A percentile compares a stretch with the other conserved stretches of the same genome.
Evolutionary conservation across 805 yeast genomes (phyloP).

Genomic region (Barnettozyma vustinii): DNA sequence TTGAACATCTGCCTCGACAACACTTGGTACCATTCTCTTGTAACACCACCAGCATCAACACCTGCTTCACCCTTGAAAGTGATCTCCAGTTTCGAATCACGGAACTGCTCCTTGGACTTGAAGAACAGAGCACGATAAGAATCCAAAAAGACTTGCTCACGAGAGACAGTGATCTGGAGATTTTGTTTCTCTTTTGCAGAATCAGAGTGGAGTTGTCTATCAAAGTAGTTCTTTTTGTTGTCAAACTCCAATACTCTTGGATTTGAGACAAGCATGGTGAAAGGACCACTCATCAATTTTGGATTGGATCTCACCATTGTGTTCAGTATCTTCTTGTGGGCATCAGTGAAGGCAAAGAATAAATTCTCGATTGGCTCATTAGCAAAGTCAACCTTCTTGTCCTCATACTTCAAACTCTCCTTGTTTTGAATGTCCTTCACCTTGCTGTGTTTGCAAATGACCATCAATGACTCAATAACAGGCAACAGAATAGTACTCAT

Average conservation of each 20-base stretch:
- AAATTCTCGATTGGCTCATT: slow-evolving; percentile 71
- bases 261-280: slow-evolving; percentile 80
- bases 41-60: slow-evolving; percentile 96
- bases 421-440: slow-evolving; percentile 51
- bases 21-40: slow-evolving; percentile 97
- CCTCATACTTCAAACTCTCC: slow-evolving; percentile 56
- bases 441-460: slow-evolving; percentile 85
- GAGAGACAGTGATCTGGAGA: slow-evolving; percentile 63
- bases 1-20: slow-evolving; percentile 92
- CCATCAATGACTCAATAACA: slow-evolving; percentile 87
- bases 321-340: slow-evolving; percentile 81
- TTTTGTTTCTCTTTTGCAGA: slow-evolving; percentile 37
- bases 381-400: slow-evolving; percentile 57
- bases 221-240: slow-evolving; percentile 83
- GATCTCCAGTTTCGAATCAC: slow-evolving; percentile 67
- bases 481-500: slow-evolving; percentile 82
- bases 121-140: slow-evolving; percentile 80
- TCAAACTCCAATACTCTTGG: slow-evolving; percentile 91
- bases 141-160: slow-evolving; percentile 90
- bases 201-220: slow-evolving; percentile 55
- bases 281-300: slow-evolving; percentile 92
- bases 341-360: slow-evolving; percentile 83
- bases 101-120: slow-evolving; percentile 69
- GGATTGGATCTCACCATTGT: slow-evolving; percentile 90
- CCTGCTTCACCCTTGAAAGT: slow-evolving; percentile 93